Conservation (phyloP, 805 yeast genomes). For the Candida wancherniae region DNA sequence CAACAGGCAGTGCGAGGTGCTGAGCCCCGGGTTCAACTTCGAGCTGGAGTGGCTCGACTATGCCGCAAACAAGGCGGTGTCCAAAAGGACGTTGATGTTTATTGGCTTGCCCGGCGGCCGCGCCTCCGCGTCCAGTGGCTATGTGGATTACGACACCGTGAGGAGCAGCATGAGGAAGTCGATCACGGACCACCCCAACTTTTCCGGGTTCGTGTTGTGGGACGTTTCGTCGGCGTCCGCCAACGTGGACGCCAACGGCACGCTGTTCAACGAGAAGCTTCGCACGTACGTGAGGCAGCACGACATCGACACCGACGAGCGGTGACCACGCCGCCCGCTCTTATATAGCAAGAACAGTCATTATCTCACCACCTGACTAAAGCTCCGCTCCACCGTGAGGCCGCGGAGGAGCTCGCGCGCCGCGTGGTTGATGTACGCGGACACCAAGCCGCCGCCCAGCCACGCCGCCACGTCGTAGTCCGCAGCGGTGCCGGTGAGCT, state of each 20-base stretch:
- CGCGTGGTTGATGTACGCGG: constrained; percentile 34
- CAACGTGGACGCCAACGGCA: constrained; percentile 26
- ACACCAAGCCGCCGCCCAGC: constrained; percentile 31
- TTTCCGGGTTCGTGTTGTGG: constrained; percentile 83
- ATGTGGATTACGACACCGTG: constrained; percentile 27
- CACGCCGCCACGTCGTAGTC: constrained; percentile 35
- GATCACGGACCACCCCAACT: constrained; percentile 19
- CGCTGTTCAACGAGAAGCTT: constrained; percentile 8
- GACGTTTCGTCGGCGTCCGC: constrained; percentile 63
- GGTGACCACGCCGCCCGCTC: too few relatives aligned
- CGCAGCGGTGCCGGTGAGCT: constrained; percentile 4
- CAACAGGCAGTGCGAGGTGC: constrained; percentile 58
- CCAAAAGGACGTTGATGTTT: constrained; percentile 61
- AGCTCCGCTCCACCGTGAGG: constrained; percentile 18
- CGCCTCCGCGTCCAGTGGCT: constrained; percentile 56
- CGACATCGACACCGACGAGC: too few relatives aligned
- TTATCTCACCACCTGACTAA: constrained; percentile 4
- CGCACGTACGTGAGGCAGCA: too few relatives aligned
- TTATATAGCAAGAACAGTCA: too few relatives aligned
- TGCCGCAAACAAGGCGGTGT: constrained; percentile 57
- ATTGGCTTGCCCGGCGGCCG: constrained; percentile 63
- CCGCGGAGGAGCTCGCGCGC: constrained; percentile 34
- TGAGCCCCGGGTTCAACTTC: constrained; percentile 45
- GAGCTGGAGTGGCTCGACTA: constrained; percentile 62
- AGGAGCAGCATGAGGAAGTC: constrained; percentile 12